Evolutionary conservation across 2,329 filamentous ascomycete genomes (phyloP), one percentile per base, ranked within the genome.

Genomic region (Bisporella sp.): DNA sequence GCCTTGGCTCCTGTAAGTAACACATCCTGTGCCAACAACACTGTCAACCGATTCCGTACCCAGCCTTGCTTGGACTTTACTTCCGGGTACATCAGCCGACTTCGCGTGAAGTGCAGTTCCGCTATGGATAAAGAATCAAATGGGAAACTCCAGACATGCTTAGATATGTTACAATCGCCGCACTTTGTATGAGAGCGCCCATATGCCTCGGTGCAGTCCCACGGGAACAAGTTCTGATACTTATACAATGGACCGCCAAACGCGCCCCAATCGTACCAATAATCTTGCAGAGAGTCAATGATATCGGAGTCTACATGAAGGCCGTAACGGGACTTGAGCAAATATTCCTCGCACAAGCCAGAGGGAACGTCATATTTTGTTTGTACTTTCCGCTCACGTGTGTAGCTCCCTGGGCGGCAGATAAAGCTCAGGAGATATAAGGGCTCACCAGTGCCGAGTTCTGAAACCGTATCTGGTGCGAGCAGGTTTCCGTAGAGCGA

Each of bases 181-280:
- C 71, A 74, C 8, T 54, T 61, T 4, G 61, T 61, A 1, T 67
- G 68, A 43, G 69, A 68, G 29, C 64, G 54, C 5, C 59, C 60
- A 47, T 68, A 73, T 1, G 71, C 72, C 52, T 73, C 70, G 4
- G 71, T 74, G 56, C 72, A 75, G 50, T 74, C 72, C 71, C 71
- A 74, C 0, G 70, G 72, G 44, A 74, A 74, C 12, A 72, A 42
- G 46, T 69, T 64, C 47, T 72, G 70, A 44, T 71, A 67, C 8
- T 51, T 58, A 54, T 73, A 74, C 1, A 72, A 52, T 0, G 63
- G 65, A 4, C 59, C 61, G 1, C 61, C 66, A 49, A 74, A 72
- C 6, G 62, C 65, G 4, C 67, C 71, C 70, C 71, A 74, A 55
- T 73, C 71, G 48, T 69, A 61, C 72, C 71, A 74, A 52, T 74